Base-by-base conservation (phyloP, 495 filamentous ascomycete genomes). In the Penicillium arizonense region DNA sequence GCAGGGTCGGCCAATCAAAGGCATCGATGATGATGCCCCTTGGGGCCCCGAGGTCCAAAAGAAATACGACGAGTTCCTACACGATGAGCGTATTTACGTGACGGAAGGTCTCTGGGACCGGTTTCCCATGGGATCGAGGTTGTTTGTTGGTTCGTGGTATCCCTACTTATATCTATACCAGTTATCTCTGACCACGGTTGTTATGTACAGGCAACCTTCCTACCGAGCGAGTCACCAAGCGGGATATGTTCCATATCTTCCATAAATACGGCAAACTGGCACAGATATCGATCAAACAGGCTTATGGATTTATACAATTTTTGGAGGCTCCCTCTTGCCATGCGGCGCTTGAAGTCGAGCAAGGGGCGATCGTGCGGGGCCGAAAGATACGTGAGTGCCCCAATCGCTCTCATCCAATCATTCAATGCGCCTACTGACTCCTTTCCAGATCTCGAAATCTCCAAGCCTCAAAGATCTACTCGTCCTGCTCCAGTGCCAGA, bases 241-340 rank as follows among this genome's bases (percentile, higher is more conserved):
- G 88, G 52, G 93, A 97, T 66, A 80, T 97, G 34, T 97, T 96
- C 62, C 87, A 93, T 53, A 78, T 90, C 13, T 98, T 98, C 61
- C 84, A 87, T 64, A 80, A 81, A 38, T 92, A 91, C 68, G 94
- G 94, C 32, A 87, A 85, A 49, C 74, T 98, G 33, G 93, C 93
- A 3, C 94, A 98, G 66, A 90, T 98, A 35, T 96, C 92, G 2
- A 89, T 98, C 62, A 97, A 97, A 64, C 90, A 92, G 67, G 91
- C 91, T 2, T 98, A 96, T 72, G 94, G 94, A 4, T 98, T 98
- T 62, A 91, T 97, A 36, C 94, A 98, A 64, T 98, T 93, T 55
- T 78, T 96, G 48, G 89, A 91, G 33, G 72, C 83, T 4, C 73
- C 73, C 11, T 85, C 90, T 58, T 94, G 90, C 57, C 75, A 82